Base-by-base conservation (phyloP, 2,329 filamentous ascomycete genomes). In the Ceratocystis diversiconidia region DNA sequence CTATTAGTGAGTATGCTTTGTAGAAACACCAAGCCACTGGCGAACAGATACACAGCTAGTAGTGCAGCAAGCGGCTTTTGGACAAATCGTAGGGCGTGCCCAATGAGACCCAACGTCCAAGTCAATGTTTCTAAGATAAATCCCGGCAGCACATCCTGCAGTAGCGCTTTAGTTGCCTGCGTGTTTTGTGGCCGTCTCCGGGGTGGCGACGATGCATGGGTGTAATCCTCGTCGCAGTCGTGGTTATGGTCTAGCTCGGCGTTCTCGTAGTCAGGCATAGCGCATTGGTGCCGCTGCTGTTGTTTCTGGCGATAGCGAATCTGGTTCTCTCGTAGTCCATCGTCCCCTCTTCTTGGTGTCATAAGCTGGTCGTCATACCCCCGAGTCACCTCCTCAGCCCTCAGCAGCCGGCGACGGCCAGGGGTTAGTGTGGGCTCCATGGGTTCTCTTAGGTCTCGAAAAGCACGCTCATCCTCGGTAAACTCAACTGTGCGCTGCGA, bases 11-110 rank as follows among this genome's bases (percentile, higher is more conserved):
- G 73, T 71, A 87, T 80, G 71, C 85, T 87, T 59, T 82, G 80
- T 1, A 81, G 77, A 25, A 88, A 75, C 48, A 86, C 81, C 61
- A 83, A 73, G 22, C 80, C 76, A 61, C 84, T 84, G 32, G 84
- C 76, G 44, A 82, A 76, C 12, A 89, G 73, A 71, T 87, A 86
- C 57, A 84, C 72, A 12, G 86, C 80, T 12, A 90, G 73, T 1
- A 83, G 72, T 67, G 85, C 76, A 6, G 83, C 84, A 28, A 90
- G 75, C 0, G 88, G 80, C 57, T 82, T 84, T 73, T 88, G 86
- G 2, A 85, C 76, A 65, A 85, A 82, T 19, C 79, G 77, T 61
- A 90, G 78, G 2, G 85, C 81, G 64, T 85, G 79, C 4, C 77
- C 76, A 12, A 88, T 68, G 17, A 89, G 76, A 36, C 82, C 82